Evolutionary conservation across 1,139 yeast genomes (phyloP).

Genomic region (Lodderomyces margitis): DNA sequence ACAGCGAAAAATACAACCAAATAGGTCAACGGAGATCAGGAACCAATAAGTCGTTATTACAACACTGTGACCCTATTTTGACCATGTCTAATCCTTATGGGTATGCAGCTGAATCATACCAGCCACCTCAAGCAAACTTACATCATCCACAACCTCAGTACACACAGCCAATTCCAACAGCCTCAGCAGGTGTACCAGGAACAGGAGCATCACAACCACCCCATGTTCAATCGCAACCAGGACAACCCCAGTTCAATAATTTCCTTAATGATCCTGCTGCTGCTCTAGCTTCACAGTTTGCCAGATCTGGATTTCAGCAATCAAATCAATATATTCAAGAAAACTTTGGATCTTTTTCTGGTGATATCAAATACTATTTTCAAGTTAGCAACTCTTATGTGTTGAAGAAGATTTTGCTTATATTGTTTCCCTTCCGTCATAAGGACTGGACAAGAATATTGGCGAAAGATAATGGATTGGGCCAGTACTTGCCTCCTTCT

Average conservation of each 20-base stretch:
- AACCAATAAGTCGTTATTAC: too few species aligned
- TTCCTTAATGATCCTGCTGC: conserved; percentile 79
- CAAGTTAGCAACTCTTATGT: conserved; percentile 91
- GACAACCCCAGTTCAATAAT: conserved; percentile 21
- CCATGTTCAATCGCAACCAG: conserved; percentile 26
- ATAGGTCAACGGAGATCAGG: too few species aligned
- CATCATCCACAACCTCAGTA: conserved; percentile 34
- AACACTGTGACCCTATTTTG: not conserved
- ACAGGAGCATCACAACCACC: conserved; percentile 15
- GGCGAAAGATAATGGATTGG: conserved; percentile 39
- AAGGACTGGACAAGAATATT: conserved; percentile 70
- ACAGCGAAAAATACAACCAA: too few species aligned
- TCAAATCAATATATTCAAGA: conserved; percentile 74
- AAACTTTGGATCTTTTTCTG: conserved; percentile 56
- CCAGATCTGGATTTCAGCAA: conserved; percentile 74
- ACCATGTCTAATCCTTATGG: conserved; percentile 50
- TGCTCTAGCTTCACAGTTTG: conserved; percentile 84
- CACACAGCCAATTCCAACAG: conserved; percentile 23
- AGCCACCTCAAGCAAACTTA: conserved; percentile 17
- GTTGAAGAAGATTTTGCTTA: conserved; percentile 63
- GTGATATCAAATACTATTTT: conserved; percentile 70
- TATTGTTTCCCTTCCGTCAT: conserved; percentile 84
- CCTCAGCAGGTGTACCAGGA: conserved; percentile 22
- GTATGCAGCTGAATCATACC: conserved; percentile 21
- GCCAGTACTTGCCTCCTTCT: conserved; percentile 66